A percentile compares a stretch with the other conserved stretches of the same genome.
phyloP scores from a whole-genome alignment of 768 basidiomycete species.

The Serendipita sp. region DNA sequence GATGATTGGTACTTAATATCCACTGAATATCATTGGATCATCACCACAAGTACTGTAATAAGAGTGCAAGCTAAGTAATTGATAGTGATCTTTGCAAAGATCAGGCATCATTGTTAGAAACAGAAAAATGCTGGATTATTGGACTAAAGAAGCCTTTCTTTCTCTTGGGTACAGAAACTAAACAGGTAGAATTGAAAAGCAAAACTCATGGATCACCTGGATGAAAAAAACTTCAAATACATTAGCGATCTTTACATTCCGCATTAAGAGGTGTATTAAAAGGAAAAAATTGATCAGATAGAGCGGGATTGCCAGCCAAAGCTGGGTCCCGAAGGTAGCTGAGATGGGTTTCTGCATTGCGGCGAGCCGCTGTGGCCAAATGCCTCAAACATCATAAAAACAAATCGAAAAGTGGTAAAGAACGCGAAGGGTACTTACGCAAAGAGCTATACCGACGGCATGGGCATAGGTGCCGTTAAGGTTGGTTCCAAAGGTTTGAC shows the following conservation, averaged over 20 bases:
- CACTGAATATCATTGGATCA: no score
- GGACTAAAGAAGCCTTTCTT: no score
- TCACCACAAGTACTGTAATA: no score
- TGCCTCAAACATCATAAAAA: conserved; percentile 3
- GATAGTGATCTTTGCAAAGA: background rate
- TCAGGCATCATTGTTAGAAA: background rate
- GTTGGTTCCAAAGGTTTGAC: background rate
- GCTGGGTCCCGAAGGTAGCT: conserved; percentile 5
- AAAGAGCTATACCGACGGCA: background rate
- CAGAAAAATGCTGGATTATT: background rate
- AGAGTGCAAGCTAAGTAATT: no score
- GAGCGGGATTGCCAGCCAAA: background rate
- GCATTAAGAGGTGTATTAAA: background rate
- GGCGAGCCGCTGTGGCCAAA: conserved; percentile 2
- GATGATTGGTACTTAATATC: no score
- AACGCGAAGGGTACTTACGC: background rate
- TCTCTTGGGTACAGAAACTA: no score
- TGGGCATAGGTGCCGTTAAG: background rate
- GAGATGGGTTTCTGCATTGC: conserved; percentile 5
- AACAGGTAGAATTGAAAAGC: no score
- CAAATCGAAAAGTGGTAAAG: background rate
- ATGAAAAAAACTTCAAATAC: background rate
- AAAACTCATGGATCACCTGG: background rate
- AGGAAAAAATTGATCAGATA: conserved; percentile 1
- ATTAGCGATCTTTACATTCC: background rate